phyloP scores from a whole-genome alignment of 306 rosid genomes.

The Cucurbita maxima region DNA sequence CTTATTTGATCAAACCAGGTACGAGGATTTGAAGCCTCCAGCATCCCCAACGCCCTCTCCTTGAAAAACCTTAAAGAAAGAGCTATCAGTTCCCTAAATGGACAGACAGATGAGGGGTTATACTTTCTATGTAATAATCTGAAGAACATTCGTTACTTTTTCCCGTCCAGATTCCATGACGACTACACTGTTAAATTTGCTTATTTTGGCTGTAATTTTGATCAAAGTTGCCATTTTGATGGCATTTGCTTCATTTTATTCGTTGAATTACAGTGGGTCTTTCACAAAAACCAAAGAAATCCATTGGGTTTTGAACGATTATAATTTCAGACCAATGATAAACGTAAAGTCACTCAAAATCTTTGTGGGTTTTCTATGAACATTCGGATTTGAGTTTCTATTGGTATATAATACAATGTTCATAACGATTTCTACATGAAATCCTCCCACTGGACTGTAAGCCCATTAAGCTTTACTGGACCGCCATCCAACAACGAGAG shows the following conservation, averaged over 20 bases:
- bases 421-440: not conserved
- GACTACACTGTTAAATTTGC: not conserved
- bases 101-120: not conserved
- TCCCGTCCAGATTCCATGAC: conserved; percentile 1
- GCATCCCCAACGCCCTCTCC: conserved; percentile 53
- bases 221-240: not conserved
- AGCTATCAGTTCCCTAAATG: not conserved
- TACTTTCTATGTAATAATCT: conserved; percentile 2
- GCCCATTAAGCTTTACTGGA: not conserved
- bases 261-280: not conserved
- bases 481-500: not conserved
- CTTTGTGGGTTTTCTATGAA: not conserved
- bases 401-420: not conserved
- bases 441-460: not conserved
- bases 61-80: not conserved
- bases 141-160: not conserved
- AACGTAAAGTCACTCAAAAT: not conserved
- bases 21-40: conserved; percentile 93
- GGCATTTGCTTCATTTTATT: not conserved
- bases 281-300: not conserved
- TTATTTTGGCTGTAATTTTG: not conserved
- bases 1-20: conserved; percentile 31
- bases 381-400: not conserved
- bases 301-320: not conserved
- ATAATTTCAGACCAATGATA: not conserved